Conservation (phyloP, 768 basidiomycete genomes). For the Pleurotus ostreatus region DNA sequence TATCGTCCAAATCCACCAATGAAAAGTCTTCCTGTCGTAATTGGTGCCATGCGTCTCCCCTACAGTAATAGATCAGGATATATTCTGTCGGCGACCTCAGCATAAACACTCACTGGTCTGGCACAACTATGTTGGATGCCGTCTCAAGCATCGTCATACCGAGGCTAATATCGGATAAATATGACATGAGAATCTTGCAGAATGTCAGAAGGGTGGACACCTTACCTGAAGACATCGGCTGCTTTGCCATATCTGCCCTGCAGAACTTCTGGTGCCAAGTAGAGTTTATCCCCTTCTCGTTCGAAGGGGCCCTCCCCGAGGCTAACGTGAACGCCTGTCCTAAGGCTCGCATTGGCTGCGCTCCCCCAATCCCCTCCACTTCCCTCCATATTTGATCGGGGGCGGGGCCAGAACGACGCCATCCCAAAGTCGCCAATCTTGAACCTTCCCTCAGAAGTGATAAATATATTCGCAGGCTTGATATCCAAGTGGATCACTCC, state of each 20-base stretch:
- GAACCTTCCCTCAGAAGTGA: constrained; percentile 82
- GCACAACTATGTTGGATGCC: constrained; percentile 93
- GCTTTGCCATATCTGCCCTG: constrained; percentile 89
- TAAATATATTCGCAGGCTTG: constrained; percentile 95
- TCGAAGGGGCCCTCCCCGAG: constrained; percentile 59
- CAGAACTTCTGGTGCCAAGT: constrained; percentile 94
- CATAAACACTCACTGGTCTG: constrained; percentile 77
- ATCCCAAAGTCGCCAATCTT: constrained; percentile 99
- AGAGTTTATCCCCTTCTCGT: constrained; percentile 95
- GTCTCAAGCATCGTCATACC: constrained; percentile 96
- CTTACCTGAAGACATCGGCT: constrained; percentile 96
- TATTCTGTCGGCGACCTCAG: constrained; percentile 14
- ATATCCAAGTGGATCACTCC: constrained; percentile 93
- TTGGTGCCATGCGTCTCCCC: constrained; percentile 93
- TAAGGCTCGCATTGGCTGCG: neutral
- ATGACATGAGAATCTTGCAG: constrained; percentile 37
- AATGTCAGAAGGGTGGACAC: constrained; percentile 27
- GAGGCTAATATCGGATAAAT: constrained; percentile 50
- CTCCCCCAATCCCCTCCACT: neutral
- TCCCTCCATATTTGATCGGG: constrained; percentile 16
- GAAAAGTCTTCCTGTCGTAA: constrained; percentile 89
- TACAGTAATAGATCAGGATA: constrained; percentile 32
- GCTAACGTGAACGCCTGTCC: constrained; percentile 13
- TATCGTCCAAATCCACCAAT: constrained; percentile 70
- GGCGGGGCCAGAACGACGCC: constrained; percentile 89